Percentiles rank a stretch among this genome's conserved stretches.
These are phyloP conservation scores for Candida frijolesensis DNA, from an alignment of 1,139 yeast genomes.

Conservation along the genomic window DNA sequence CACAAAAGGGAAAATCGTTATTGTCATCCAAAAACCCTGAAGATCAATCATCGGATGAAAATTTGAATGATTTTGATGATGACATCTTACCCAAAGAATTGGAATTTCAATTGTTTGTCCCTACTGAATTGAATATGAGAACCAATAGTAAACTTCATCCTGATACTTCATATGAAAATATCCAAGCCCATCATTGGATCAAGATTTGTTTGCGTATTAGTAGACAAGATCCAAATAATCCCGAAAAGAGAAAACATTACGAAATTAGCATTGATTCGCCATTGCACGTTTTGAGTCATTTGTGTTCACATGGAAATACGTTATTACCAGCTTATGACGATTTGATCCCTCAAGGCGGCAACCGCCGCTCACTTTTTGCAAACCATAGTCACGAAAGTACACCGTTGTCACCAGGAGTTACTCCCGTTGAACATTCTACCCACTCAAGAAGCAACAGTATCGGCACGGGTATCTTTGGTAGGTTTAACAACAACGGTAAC, in stretches of 20 bases:
- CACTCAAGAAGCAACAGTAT: conserved; percentile 4
- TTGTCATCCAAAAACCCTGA: conserved; percentile 21
- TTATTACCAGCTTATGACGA: conserved; percentile 59
- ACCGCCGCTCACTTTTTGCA: conserved; percentile 18
- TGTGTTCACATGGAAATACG: conserved; percentile 75
- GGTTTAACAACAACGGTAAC: conserved; percentile 2
- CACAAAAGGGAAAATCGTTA: conserved; percentile 52
- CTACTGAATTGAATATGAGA: conserved; percentile 57
- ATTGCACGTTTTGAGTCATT: conserved; percentile 66
- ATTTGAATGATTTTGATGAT: conserved; percentile 32
- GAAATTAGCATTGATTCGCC: conserved; percentile 94
- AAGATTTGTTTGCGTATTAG: conserved; percentile 82
- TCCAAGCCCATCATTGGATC: conserved; percentile 92
- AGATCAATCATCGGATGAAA: conserved; percentile 10
- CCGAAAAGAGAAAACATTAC: conserved; percentile 74
- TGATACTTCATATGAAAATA: conserved; percentile 74
- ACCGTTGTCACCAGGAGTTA: conserved; percentile 59
- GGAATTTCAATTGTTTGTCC: conserved; percentile 83
- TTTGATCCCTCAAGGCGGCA: conserved; percentile 14
- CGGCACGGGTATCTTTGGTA: conserved; percentile 5
- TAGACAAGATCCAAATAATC: conserved; percentile 55
- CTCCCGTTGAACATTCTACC: conserved; percentile 40
- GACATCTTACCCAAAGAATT: conserved; percentile 61
- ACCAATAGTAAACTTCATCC: conserved; percentile 61
- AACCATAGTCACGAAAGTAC: conserved; percentile 28